Evolutionary conservation across 2,329 filamentous ascomycete species (phyloP).

Genomic region (Ceratocystis alfenasii): DNA sequence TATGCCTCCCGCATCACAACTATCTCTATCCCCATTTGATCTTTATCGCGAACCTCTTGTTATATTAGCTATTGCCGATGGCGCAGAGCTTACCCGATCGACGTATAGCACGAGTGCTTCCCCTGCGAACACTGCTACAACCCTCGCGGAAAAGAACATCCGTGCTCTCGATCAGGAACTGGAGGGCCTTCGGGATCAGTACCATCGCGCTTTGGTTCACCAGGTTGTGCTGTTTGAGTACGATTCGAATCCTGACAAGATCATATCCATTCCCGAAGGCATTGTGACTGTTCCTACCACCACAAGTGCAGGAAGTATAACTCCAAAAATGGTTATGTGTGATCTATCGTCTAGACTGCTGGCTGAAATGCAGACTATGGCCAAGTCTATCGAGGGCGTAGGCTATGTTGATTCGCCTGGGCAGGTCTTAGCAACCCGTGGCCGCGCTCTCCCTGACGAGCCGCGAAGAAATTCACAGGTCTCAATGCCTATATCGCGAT

Average conservation of each 20-base stretch:
- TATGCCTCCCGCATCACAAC: slow-evolving; percentile 64
- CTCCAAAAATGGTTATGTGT: slow-evolving; percentile 62
- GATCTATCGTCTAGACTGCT: slow-evolving; percentile 63
- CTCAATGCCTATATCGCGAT: slow-evolving; percentile 34
- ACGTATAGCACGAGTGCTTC: slow-evolving; percentile 38
- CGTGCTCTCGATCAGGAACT: slow-evolving; percentile 54
- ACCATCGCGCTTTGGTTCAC: slow-evolving; percentile 65
- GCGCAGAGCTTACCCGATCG: slow-evolving; percentile 49
- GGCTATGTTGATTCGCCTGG: slow-evolving; percentile 68
- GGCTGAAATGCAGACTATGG: slow-evolving; percentile 62
- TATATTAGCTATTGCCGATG: slow-evolving; percentile 76
- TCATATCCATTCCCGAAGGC: slow-evolving; percentile 50
- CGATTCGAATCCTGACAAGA: slow-evolving; percentile 35
- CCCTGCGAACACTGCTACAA: slow-evolving; percentile 11
- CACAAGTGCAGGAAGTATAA: slow-evolving; percentile 51
- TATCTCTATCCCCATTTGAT: slow-evolving; percentile 78
- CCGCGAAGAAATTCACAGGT: slow-evolving; percentile 47
- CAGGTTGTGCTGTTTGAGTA: slow-evolving; percentile 73
- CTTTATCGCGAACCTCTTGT: slow-evolving; percentile 74
- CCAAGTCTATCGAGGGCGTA: slow-evolving; percentile 59
- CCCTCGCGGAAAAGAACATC: slow-evolving; percentile 42
- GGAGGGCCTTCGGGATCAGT: slow-evolving; percentile 57
- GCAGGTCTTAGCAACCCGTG: slow-evolving; percentile 31
- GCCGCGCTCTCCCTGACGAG: slow-evolving; percentile 25
- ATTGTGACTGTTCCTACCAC: slow-evolving; percentile 58